phyloP scores from a whole-genome alignment of 2,329 filamentous ascomycete genomes.

The Aspergillus costaricaensis region DNA sequence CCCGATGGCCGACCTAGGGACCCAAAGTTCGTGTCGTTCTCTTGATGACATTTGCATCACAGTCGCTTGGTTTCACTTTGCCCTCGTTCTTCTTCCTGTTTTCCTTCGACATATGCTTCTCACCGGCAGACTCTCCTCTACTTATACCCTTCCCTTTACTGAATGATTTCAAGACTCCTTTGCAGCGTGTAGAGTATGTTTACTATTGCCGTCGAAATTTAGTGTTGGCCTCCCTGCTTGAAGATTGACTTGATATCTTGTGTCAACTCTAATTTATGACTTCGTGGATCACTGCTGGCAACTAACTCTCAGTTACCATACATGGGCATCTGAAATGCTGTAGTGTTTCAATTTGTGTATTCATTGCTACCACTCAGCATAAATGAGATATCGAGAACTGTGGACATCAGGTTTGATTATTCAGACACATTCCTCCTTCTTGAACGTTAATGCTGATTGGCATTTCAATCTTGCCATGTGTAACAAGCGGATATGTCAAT shows the following conservation, averaged over 20 bases:
- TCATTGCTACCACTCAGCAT: neutral
- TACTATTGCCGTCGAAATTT: neutral
- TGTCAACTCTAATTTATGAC: neutral
- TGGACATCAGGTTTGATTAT: too few relatives aligned
- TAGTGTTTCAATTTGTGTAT: neutral
- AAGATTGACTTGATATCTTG: neutral
- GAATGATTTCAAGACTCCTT: neutral
- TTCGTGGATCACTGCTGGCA: neutral
- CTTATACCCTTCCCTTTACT: neutral
- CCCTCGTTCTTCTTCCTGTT: conserved; percentile 4
- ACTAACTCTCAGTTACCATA: neutral
- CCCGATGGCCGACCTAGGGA: conserved; percentile 84
- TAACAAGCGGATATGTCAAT: neutral
- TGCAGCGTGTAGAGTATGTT: neutral
- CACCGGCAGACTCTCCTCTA: neutral
- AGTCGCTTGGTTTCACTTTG: conserved; percentile 9
- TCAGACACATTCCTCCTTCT: neutral
- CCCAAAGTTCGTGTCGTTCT: conserved; percentile 95
- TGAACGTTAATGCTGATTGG: neutral
- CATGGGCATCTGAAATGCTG: neutral
- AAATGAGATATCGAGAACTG: neutral
- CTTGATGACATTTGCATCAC: conserved; percentile 46
- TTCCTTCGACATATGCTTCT: neutral
- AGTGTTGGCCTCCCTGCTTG: neutral
- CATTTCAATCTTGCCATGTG: neutral